phyloP scores from a whole-genome alignment of 495 filamentous ascomycete species.

The Cercophora newfieldiana region DNA sequence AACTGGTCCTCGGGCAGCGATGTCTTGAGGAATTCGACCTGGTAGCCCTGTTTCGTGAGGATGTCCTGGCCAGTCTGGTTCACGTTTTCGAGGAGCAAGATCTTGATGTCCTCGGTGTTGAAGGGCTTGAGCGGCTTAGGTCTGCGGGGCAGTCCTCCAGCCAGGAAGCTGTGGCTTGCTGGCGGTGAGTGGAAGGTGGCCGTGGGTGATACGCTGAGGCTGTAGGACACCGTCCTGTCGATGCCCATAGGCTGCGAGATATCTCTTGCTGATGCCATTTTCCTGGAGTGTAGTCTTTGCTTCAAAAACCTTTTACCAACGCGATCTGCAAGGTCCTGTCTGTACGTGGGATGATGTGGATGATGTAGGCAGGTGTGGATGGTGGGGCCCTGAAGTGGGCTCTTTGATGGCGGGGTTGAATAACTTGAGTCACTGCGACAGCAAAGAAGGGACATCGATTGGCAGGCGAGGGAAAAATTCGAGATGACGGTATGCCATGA shows the following conservation, averaged over 20 bases:
- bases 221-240: conserved; percentile 49
- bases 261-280: conserved; percentile 45
- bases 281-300: not conserved
- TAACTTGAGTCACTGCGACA: not conserved
- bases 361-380: not conserved
- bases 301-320: not conserved
- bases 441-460: not conserved
- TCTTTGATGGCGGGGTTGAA: conserved; percentile 6
- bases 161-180: conserved; percentile 45
- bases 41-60: conserved; percentile 83
- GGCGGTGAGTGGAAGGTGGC: conserved; percentile 65
- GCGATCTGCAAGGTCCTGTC: not conserved
- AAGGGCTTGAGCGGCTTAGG: conserved; percentile 93
- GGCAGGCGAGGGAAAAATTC: conserved; percentile 24
- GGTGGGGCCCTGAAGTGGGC: not conserved
- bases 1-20: conserved; percentile 90
- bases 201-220: conserved; percentile 52
- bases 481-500: conserved; percentile 29
- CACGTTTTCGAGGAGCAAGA: conserved; percentile 93
- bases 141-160: conserved; percentile 22
- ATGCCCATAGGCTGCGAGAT: conserved; percentile 34
- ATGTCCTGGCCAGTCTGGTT: conserved; percentile 87
- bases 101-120: conserved; percentile 91
- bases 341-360: not conserved
- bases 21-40: conserved; percentile 87